Base-by-base conservation (phyloP, 805 yeast species). In the Ogataea zsoltii region DNA sequence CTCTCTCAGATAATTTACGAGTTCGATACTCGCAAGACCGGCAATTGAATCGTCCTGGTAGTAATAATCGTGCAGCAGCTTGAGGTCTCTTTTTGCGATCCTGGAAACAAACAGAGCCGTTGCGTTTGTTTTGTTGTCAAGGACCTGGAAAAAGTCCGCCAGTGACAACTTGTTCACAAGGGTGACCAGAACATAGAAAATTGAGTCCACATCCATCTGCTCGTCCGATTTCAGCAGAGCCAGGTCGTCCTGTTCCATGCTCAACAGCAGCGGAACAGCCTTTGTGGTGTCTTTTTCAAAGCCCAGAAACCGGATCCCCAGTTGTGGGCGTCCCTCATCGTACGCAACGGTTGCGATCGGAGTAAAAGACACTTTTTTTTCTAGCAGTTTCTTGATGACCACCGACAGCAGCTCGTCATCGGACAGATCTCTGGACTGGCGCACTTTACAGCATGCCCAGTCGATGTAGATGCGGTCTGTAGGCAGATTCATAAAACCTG, bases 371-470 rank as follows among this genome's bases (percentile, higher is more conserved):
- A 83, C 74, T 3, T 74, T 72, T 9, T 65, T 59, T 3, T 54
- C 54, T 10, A 55, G 55, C 13, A 88, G 66, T 44, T 77, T 77
- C 7, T 70, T 66, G 6, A 76, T 58, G 0, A 92, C 70, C 0
- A 67, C 55, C 17, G 70, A 60, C 34, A 80, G 76, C 10, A 92
- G 64, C 30, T 79, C 80, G 4, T 72, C 70, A 58, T 92, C 97
- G 1, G 76, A 72, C 46, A 74, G 52, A 23, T 74, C 75, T 6
- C 72, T 56, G 13, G 84, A 82, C 25, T 67, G 65, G 46, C 72
- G 74, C 18, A 91, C 80, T 58, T 88, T 86, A 28, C 76, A 67
- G 47, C 83, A 77, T 4, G 96, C 91, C 98, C 98, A 94, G 51
- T 83, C 76, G 2, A 80, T 71, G 57, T 84, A 85, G 0, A 94